Evolutionary conservation across 2,329 filamentous ascomycete genomes (phyloP), one percentile per base, ranked within the genome.

Genomic region (Monilinia polystroma): DNA sequence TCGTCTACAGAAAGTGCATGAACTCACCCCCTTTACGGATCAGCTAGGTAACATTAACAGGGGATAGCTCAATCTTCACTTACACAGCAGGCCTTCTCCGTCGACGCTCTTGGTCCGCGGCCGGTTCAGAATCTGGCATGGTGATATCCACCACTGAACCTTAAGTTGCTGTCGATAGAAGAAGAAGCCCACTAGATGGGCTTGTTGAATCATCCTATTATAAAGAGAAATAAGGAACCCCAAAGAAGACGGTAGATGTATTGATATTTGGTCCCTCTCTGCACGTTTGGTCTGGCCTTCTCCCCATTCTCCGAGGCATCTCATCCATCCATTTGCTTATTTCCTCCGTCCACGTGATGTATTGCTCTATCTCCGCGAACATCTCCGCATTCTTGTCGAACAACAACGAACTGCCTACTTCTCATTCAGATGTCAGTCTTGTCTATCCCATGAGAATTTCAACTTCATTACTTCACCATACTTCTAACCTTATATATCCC

Each of bases 1-100:
- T 66, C 77, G 81, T 54, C 86, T 80, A 72, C 87, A 89, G 53
- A 85, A 79, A 70, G 81, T 77, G 73, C 85, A 88, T 1, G 85
- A 81, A 20, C 81, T 85, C 76, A 45, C 78, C 79, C 23, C 78
- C 75, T 49, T 56, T 53, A 38, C 66, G 60, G 18, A 66, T 72
- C 60, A 72, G 69, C 54, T 64, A 59, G 47, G 54, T 35, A 53
- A 62, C 41, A 66, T 26, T 41, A n/a, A 63, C 35, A 41, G 54
- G 55, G 32, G 63, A 56, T n/a, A 18, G 18, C 18, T 58, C 67
- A 12, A 29, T 35, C 32, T 35, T 35, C 65, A 76, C 78, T 67
- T 79, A 81, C 81, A 82, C 77, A 68, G 76, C 76, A 56, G 79
- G 79, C 63, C 81, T 74, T 74, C 80, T 78, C 18, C 81, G 78